Evolutionary conservation across 306 rosid species (phyloP), one percentile per base, ranked within the genome.

Genomic region (Lotus japonicus): DNA sequence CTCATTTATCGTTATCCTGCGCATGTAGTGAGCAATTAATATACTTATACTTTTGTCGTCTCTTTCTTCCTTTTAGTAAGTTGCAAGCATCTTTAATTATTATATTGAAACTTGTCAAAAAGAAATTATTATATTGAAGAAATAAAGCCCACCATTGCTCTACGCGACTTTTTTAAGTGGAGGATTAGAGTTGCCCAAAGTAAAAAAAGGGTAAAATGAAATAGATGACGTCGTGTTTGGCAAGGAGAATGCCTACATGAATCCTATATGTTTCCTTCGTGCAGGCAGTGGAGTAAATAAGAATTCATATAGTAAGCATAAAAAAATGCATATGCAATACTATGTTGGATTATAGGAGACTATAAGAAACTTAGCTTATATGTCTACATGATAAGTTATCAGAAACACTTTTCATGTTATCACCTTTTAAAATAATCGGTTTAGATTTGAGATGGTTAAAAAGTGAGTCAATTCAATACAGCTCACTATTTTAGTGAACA

Each of bases 281-380:
- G 85, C 85, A 82, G 85, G 85, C 85, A 82, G 80, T n/a, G 64
- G 56, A 82, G 82, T 82, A 69, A 69, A 74, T 78, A 82, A 64
- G 80, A 82, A 77, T 82, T 43, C 62, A 63, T 63, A 54, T 23
- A n/a, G 64, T 68, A 64, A 68, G 54, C 42, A 51, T 35, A 15
- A 3, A 9, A 9, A 55, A 51, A 31, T 39, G 17, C 36, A 23
- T 33, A 9, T 16, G 7, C 42, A 49, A 54, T 64, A 17, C 1
- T 63, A 8, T 77, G 82, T 77, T 70, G 64, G 75, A 16, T 64
- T 1, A 64, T 58, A 39, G 45, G 80, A 52, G 72, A 82, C 80
- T 12, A 49, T 57, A 5, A 13, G 58, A 18, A 16, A 13, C 13
- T 58, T 6, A 1, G 4, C 72, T 77, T 77, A 72, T 81, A 78